A percentile compares a stretch with the other conserved stretches of the same genome.
Conservation (phyloP, 1,284 basidiomycete species). For the Sanguinoderma infundibulare region DNA sequence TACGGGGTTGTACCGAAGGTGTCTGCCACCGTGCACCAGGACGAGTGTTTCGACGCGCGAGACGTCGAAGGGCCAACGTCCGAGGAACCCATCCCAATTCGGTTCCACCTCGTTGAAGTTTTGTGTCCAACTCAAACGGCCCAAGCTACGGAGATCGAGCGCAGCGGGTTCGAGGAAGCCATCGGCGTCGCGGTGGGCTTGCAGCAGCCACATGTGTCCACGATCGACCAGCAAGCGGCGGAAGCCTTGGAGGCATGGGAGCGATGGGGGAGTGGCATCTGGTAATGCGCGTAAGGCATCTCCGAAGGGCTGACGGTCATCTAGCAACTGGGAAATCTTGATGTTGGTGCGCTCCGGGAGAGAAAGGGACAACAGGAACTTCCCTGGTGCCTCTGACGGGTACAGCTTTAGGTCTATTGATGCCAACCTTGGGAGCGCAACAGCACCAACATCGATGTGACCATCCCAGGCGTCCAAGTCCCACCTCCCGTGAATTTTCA, state of each 20-base stretch:
- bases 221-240: background rate
- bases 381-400: background rate
- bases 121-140: too few relatives aligned
- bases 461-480: background rate
- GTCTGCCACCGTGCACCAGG: background rate
- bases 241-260: background rate
- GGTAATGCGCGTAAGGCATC: background rate
- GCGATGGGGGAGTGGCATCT: background rate
- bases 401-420: background rate
- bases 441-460: background rate
- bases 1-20: too few relatives aligned
- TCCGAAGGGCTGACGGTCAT: background rate
- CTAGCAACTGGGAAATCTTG: background rate
- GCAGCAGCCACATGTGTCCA: background rate
- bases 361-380: background rate
- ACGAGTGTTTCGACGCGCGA: conserved; percentile 4
- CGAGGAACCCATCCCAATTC: background rate
- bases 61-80: background rate
- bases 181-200: background rate
- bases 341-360: background rate
- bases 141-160: background rate
- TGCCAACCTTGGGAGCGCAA: background rate
- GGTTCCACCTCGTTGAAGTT: too few relatives aligned
- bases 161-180: background rate
- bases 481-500: background rate